Evolutionary conservation across 305 asterid species (phyloP), one percentile per base, ranked within the genome.

Genomic region (Plantago coronopus): DNA sequence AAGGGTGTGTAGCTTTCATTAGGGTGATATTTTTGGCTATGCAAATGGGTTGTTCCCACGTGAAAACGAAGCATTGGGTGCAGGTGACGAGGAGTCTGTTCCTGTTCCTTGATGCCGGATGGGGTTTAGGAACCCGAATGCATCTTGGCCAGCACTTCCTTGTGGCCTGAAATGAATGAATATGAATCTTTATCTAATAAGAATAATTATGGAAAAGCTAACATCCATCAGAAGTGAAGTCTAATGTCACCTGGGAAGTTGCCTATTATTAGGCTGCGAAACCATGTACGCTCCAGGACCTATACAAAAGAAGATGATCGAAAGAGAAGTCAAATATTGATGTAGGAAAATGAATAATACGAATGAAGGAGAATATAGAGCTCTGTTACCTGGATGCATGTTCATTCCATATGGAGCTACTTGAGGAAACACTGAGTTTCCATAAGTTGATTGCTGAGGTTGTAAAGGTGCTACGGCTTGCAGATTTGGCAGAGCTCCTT

Each of bases 41-140:
- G 81, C 83, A 23, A 88, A 85, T 58, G 94, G 94, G 71, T 88
- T 88, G 74, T 83, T 82, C 68, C 73, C 75, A 34, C 76, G 67
- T n/a, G 83, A 66, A 23, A 72, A 62, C 18, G 76, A 63, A 16
- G 84, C 48, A 69, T 67, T 46, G 45, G 80, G 42, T 14, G 76
- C 50, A 50, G 74, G 69, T 7, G 48, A 31, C 7, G 49, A 48
- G 15, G 72, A 43, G 53, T 62, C 63, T 23, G 68, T 12, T 19
- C 76, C 72, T 5, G 48, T 31, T 15, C 69, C 64, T 62, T 66
- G 76, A 10, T 66, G 76, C 13, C 65, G 73, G 47, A 72, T 59
- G 6, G 83, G 82, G 55, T 86, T 79, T 31, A 82, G 57, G 59
- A 77, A 79, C 45, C 83, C 78, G 44, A 85, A 87, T 15, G 85